These are phyloP conservation scores for Tuber aestivum DNA, from an alignment of 495 filamentous ascomycete species.

Conservation along the genomic window DNA sequence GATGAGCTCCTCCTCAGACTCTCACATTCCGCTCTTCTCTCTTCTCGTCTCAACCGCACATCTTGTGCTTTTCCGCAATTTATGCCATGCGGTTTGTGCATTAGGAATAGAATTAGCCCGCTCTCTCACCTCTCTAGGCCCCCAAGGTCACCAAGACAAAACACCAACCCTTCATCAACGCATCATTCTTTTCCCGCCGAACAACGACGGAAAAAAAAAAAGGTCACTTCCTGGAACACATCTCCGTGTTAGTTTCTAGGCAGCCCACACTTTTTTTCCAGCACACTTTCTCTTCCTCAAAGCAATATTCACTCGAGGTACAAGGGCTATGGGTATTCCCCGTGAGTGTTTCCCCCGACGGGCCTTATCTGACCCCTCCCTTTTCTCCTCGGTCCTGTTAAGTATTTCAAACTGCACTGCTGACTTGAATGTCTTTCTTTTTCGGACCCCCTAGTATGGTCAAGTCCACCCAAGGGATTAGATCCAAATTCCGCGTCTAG, in stretches of 20 bases:
- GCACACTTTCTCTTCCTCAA: background rate
- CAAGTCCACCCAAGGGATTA: constrained; percentile 6
- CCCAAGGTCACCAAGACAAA: background rate
- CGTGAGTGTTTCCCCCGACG: constrained; percentile 17
- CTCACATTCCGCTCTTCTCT: background rate
- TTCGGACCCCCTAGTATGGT: constrained; percentile 6
- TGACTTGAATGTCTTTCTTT: background rate
- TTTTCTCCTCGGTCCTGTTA: background rate
- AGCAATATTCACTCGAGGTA: constrained; percentile 9
- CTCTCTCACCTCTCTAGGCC: background rate
- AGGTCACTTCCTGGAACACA: background rate
- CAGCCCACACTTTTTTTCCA: background rate
- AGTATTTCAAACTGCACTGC: background rate
- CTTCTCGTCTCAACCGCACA: background rate
- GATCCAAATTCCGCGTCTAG: background rate
- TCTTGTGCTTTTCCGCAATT: background rate
- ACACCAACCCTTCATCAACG: background rate
- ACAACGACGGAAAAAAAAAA: background rate
- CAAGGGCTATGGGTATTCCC: constrained; percentile 32
- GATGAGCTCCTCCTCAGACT: background rate
- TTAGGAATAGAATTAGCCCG: background rate
- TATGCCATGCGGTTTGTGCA: background rate
- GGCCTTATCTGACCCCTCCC: background rate
- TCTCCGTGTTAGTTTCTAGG: background rate
- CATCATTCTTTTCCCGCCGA: background rate